Base-by-base conservation (phyloP, 148 eudicot species). In the Fagopyrum tataricum region DNA sequence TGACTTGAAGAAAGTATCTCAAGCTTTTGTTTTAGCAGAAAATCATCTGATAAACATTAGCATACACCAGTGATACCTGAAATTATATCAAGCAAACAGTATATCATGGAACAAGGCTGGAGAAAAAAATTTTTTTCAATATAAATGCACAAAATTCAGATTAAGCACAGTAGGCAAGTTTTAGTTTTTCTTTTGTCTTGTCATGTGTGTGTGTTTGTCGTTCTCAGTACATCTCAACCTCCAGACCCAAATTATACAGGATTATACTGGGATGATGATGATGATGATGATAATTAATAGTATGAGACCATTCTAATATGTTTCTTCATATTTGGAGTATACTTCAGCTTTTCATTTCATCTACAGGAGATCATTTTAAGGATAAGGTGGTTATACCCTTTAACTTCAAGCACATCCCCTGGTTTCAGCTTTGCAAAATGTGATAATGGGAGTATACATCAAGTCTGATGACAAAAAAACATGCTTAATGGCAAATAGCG, bases 361-460 rank as follows among this genome's bases (percentile, higher is more conserved):
- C 98, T 94, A 89, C 82, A 84, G 39, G 41, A 37, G 70, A 46
- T 73, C 40, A 72, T 12, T 12, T 12, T 12, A 4, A 48, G n/a
- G n/a, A 48, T 14, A 48, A 13, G n/a, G 5, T 1, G 53, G 53
- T 48, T 17, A n/a, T n/a, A 94, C 98, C 98, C 98, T 88, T 91
- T 94, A 74, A 94, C 96, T 89, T 94, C 98, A 7, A 94, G 61
- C 44, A 85, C 91, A 79, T 94, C 98, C 2, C 98, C 98, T 48
- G 97, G 97, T 74, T 85, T 91, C 75, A 94, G 81, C 72, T 82
- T 91, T 46, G 96, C 93, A 80, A 94, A 90, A 82, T 94, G 96
- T 82, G 98, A 94, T 80, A n/a, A 94, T 89, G 62, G 98, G 97
- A 73, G 98, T 94, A 75, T 94, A 94, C 75, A 97, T 94, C 86